Base-by-base conservation (phyloP, 2,329 filamentous ascomycete species). In the Botryotinia globosa region DNA sequence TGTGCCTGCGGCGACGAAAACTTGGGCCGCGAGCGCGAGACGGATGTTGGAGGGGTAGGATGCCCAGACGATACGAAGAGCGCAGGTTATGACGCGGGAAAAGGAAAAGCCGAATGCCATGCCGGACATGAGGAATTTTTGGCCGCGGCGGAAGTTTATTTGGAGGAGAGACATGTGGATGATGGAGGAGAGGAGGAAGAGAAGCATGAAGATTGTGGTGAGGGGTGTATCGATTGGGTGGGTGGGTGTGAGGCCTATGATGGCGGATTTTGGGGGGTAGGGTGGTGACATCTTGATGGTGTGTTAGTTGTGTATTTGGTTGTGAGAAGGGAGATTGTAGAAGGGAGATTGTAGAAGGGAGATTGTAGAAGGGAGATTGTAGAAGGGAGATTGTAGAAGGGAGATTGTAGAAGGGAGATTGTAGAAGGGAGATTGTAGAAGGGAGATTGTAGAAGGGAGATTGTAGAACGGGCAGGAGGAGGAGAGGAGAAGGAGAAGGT, bases 141-240 rank as follows among this genome's bases (percentile, higher is more conserved):
- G 86, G 62, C 83, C 83, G 20, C 73, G 71, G 1, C 45, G 59
- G 5, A 73, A 42, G 45, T 73, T 74, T 62, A 69, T 58, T 29
- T 72, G 71, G 72, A 89, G 84, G 65, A 91, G 85, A 65, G 83
- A 83, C 85, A 91, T 87, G 83, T 92, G 88, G 73, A 83, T 76
- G 25, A 81, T 82, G 12, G 87, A 89, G n/a, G 83, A 85, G 64
- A 78, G 54, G 48, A 87, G 73, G 81, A 90, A 92, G 72, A 91
- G 79, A 58, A 82, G 80, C 22, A 94, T 80, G 75, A 94, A 87
- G 72, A 92, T 86, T 69, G 86, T 84, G 74, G 84, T 87, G 79
- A 93, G 85, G 54, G 91, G 90, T 12, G 90, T 85, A 80, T 94
- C 92, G 75, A 91, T 82, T 4, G 79, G 74, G 6, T 85, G 78